phyloP scores from a whole-genome alignment of 768 basidiomycete species.

The Guyanaporus albipodus region DNA sequence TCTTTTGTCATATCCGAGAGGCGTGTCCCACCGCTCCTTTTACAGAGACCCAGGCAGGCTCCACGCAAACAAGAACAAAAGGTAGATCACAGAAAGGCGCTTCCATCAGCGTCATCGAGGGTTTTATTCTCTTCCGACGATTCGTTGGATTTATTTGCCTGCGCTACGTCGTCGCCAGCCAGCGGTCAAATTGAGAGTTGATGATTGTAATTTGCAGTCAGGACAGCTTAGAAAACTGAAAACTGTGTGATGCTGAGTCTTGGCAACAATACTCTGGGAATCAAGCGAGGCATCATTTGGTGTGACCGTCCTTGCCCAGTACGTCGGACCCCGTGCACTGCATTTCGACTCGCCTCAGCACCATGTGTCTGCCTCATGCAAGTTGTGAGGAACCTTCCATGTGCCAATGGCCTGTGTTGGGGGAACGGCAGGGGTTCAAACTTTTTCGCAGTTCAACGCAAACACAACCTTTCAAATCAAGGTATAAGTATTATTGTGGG shows the following conservation, averaged over 20 bases:
- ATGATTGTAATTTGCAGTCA: background rate
- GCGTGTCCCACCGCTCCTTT: constrained; percentile 4
- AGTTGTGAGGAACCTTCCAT: constrained; percentile 3
- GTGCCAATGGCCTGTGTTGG: background rate
- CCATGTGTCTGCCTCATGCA: constrained; percentile 25
- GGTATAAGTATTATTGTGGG: background rate
- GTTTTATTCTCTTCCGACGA: constrained; percentile 41
- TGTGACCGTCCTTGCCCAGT: too few species aligned
- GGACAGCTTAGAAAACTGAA: too few species aligned
- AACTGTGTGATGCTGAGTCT: too few species aligned
- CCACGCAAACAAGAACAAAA: constrained; percentile 10
- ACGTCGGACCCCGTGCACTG: too few species aligned
- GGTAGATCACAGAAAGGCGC: background rate
- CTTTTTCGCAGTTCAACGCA: constrained; percentile 1
- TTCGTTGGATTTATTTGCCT: constrained; percentile 47
- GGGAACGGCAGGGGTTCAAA: background rate
- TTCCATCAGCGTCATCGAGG: background rate
- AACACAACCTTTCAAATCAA: background rate
- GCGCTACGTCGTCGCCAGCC: constrained; percentile 28
- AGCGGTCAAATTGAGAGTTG: constrained; percentile 13
- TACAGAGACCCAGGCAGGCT: constrained; percentile 3
- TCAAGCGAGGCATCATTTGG: too few species aligned
- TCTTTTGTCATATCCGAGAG: constrained; percentile 17
- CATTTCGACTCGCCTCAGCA: background rate
- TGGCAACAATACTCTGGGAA: too few species aligned